Percentiles rank a stretch among this genome's conserved stretches.
phyloP scores from a whole-genome alignment of 352 stramenopile species.

The Globisporangium abappressorium region DNA sequence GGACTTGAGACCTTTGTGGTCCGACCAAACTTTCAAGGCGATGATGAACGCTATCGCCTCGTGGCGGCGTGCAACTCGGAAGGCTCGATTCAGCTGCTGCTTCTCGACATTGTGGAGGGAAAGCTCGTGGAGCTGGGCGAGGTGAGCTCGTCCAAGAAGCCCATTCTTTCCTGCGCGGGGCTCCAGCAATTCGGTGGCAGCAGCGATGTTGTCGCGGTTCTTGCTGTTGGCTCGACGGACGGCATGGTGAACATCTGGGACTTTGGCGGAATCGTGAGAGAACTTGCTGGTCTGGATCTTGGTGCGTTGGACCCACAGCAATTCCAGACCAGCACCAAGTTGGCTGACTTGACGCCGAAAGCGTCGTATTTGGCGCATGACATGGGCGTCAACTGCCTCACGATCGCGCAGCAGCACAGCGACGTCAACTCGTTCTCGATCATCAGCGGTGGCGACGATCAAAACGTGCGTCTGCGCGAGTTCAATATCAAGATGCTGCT shows the following conservation, averaged over 20 bases:
- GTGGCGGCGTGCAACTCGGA: constrained; percentile 78
- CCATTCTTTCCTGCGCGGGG: constrained; percentile 67
- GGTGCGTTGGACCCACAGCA: background rate
- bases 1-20: constrained; percentile 59
- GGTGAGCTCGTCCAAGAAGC: constrained; percentile 65
- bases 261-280: constrained; percentile 27
- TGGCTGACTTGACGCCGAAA: constrained; percentile 36
- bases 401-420: constrained; percentile 19
- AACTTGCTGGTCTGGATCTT: constrained; percentile 16
- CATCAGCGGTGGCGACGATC: constrained; percentile 80
- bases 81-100: constrained; percentile 56
- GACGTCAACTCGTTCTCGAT: constrained; percentile 42
- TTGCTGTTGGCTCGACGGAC: constrained; percentile 82
- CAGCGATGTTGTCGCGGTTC: constrained; percentile 25
- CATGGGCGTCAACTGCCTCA: constrained; percentile 80
- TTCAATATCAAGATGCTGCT: constrained; percentile 32
- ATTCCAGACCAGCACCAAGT: background rate
- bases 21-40: background rate
- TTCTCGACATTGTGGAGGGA: constrained; percentile 41
- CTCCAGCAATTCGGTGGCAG: constrained; percentile 28
- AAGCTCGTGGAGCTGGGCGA: constrained; percentile 46
- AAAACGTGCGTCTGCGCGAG: constrained; percentile 53
- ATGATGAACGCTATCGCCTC: constrained; percentile 36
- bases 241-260: constrained; percentile 79
- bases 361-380: constrained; percentile 74